Evolutionary conservation across 2,329 filamentous ascomycete species (phyloP), one percentile per base, ranked within the genome.

Genomic region (Trichophyton simii): DNA sequence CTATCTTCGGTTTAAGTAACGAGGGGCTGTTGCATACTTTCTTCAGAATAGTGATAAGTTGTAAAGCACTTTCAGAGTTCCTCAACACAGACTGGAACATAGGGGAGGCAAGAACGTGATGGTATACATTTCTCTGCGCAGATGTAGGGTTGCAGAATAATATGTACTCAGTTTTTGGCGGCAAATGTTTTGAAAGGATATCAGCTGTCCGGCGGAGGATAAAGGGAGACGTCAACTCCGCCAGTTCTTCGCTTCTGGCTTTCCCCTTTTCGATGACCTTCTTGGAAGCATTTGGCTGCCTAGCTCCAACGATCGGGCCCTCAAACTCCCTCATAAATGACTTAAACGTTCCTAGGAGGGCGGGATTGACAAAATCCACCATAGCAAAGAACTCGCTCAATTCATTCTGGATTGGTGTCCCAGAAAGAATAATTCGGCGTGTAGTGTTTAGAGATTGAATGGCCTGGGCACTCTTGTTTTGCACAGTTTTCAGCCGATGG

Each of bases 11-110:
- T 48, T 78, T 78, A 6, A 89, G 75, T 8, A 88, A 73, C 0
- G 80, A 82, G 0, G 86, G 86, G 65, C 84, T 86, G 69, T 89
- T 89, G 76, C 87, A 89, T 18, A 88, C 78, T 70, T 89, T 89
- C 73, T 89, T 89, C 18, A 89, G 75, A 18, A 88, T 79, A 15
- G 83, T 88, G 68, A 89, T 88, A 13, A 89, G 80, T 67, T 87
- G 83, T 1, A 89, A 76, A 1, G 84, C 82, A 55, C 80, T 79
- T 58, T 87, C 83, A 0, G 81, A 77, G 64, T 79, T 85, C 13
- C 84, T 83, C 58, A 88, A 74, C 7, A 83, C 82, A 36, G 77
- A 79, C 58, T 82, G 79, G 66, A 88, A 88, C 3, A 83, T 76
- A 0, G 83, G 82, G 1, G 85, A 87, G 7, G 79, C 77, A n/a